Conservation (phyloP, 805 yeast species). For the Candida glaebosa region DNA sequence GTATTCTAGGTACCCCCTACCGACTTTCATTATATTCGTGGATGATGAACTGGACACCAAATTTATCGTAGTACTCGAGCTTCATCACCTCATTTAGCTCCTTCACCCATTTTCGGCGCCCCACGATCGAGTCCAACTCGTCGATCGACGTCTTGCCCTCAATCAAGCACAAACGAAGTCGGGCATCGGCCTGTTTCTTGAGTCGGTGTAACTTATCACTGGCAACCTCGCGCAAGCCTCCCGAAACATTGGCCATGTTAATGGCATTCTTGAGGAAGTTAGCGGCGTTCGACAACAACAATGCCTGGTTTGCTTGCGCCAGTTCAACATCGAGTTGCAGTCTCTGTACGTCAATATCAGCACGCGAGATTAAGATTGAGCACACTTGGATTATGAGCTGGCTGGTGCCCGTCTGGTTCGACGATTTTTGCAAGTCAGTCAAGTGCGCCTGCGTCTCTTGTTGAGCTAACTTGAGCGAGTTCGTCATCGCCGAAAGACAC, state of each 20-base stretch:
- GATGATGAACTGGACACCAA: constrained; percentile 11
- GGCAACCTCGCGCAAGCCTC: constrained; percentile 49
- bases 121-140: constrained; percentile 31
- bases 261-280: constrained; percentile 46
- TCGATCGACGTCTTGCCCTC: constrained; percentile 32
- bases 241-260: constrained; percentile 41
- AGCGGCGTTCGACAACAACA: constrained; percentile 37
- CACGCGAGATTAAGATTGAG: constrained; percentile 45
- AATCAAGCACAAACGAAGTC: constrained; percentile 41
- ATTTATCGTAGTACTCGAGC: constrained; percentile 25
- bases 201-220: constrained; percentile 42
- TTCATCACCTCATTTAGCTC: constrained; percentile 22
- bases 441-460: constrained; percentile 23
- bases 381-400: constrained; percentile 33
- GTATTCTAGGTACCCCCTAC: too few species aligned
- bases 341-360: constrained; percentile 52
- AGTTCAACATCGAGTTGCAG: constrained; percentile 30
- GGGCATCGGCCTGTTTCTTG: constrained; percentile 43
- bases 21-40: background rate
- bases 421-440: constrained; percentile 14
- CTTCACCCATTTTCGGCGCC: constrained; percentile 26
- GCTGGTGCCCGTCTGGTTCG: constrained; percentile 25
- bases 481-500: constrained; percentile 34
- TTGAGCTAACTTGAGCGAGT: constrained; percentile 36
- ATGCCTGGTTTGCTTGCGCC: constrained; percentile 24